A percentile compares a stretch with the other conserved stretches of the same genome.
Conservation (phyloP, 208 protist genomes). For the Phytomonas sp. region DNA sequence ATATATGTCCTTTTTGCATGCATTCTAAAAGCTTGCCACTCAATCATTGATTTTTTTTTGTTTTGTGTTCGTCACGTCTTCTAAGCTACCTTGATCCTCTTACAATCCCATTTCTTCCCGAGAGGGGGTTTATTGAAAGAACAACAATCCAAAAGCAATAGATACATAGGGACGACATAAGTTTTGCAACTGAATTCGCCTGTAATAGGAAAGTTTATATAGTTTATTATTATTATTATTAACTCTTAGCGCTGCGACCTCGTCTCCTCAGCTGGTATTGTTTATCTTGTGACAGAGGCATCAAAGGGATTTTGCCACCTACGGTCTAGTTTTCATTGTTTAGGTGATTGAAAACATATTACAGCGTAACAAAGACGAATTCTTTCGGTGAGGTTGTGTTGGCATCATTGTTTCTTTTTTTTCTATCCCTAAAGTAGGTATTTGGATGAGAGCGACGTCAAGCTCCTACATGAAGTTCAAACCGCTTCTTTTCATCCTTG, state of each 20-base stretch:
- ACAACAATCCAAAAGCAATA: neutral
- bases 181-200: neutral
- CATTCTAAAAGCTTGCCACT: neutral
- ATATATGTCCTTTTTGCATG: constrained; percentile 14
- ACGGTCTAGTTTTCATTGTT: neutral
- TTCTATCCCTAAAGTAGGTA: neutral
- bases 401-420: neutral
- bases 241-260: neutral
- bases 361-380: neutral
- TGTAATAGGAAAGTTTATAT: neutral
- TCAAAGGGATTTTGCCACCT: neutral
- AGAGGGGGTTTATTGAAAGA: neutral
- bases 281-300: neutral
- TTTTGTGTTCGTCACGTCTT: neutral
- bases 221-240: neutral
- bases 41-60: constrained; percentile 4
- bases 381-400: neutral
- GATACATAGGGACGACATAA: neutral
- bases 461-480: neutral
- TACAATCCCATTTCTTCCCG: neutral
- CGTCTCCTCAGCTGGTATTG: neutral
- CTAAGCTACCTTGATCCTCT: neutral
- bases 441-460: neutral
- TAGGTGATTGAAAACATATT: neutral
- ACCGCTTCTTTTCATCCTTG: neutral